Conservation (phyloP, 176 grass and related monocot species). For the Bromus sterilis region DNA sequence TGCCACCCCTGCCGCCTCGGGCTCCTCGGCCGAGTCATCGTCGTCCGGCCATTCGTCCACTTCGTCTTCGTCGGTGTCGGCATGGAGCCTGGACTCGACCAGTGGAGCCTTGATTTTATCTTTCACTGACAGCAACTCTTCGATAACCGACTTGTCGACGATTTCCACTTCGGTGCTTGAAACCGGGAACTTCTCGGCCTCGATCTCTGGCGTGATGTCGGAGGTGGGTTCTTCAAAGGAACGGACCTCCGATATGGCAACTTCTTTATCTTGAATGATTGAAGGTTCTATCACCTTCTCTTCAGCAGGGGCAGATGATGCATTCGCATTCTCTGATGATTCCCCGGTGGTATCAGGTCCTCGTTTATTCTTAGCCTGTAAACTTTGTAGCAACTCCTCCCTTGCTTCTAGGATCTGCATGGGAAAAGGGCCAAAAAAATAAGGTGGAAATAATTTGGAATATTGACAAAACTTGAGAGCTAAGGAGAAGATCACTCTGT, state of each 20-base stretch:
- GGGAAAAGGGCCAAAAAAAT: background rate
- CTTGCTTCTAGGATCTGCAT: conserved; percentile 56
- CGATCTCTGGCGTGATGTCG: conserved; percentile 9
- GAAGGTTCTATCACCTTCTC: conserved; percentile 34
- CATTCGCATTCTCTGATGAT: conserved; percentile 18
- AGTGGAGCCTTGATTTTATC: background rate
- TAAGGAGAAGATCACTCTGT: background rate
- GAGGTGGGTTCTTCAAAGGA: conserved; percentile 32
- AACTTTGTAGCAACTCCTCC: conserved; percentile 38
- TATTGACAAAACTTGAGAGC: background rate
- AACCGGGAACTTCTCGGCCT: conserved; percentile 42
- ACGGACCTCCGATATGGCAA: background rate
- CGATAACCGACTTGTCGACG: conserved; percentile 58
- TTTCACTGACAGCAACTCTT: conserved; percentile 30
- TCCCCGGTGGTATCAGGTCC: conserved; percentile 18
- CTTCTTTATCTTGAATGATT: conserved; percentile 3
- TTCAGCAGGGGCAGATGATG: conserved; percentile 11
- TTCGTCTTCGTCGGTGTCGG: conserved; percentile 26
- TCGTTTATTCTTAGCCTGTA: conserved; percentile 28
- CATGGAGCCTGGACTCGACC: background rate
- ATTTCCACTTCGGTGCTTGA: conserved; percentile 37
- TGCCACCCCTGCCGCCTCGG: conserved; percentile 7
- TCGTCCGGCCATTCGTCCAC: conserved; percentile 51
- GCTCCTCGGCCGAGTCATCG: conserved; percentile 26
- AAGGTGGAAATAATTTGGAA: background rate